phyloP scores from a whole-genome alignment of 2,329 filamentous ascomycete species.

The Cadophora sp. region DNA sequence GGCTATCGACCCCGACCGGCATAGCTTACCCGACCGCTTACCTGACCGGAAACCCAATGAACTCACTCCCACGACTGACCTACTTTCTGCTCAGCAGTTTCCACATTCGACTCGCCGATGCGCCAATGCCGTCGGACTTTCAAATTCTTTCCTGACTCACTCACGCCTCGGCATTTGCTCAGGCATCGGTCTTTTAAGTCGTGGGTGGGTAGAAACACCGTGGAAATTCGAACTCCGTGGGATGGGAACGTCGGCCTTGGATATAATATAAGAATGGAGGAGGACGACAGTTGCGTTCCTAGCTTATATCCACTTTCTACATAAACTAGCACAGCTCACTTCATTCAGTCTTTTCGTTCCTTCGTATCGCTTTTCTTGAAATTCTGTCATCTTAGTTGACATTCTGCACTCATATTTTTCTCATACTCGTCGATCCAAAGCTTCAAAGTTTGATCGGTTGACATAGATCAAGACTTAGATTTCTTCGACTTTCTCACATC shows the following conservation, averaged over 20 bases:
- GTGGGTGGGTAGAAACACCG: background rate
- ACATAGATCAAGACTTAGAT: too few relatives aligned
- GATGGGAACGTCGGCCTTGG: background rate
- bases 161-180: background rate
- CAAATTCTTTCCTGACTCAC: background rate
- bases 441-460: too few relatives aligned
- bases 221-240: background rate
- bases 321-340: background rate
- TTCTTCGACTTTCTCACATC: too few relatives aligned
- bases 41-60: background rate
- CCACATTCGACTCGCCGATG: constrained; percentile 9
- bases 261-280: background rate
- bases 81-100: background rate
- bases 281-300: background rate
- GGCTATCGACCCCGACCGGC: background rate
- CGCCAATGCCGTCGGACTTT: background rate
- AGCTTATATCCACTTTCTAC: background rate
- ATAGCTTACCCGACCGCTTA: background rate
- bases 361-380: background rate
- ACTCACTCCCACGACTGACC: background rate
- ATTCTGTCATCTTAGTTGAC: too few relatives aligned
- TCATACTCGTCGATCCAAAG: too few relatives aligned
- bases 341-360: background rate
- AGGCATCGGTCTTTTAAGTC: background rate
- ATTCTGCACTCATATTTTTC: too few relatives aligned